Evolutionary conservation across 345 rosid genomes (phyloP).

Genomic region (Punica granatum): DNA sequence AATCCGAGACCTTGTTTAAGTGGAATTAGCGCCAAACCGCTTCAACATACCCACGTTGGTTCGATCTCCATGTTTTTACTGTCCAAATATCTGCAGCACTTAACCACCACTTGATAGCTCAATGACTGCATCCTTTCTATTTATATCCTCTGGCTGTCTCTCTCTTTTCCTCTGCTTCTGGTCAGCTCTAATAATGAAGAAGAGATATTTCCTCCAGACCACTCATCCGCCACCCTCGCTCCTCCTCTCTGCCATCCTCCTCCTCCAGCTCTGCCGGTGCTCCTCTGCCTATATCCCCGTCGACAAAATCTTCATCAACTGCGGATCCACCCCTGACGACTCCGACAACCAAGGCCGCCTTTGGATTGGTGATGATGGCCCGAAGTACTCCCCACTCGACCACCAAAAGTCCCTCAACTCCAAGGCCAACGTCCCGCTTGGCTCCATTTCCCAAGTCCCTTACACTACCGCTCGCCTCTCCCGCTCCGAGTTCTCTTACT

Average conservation of each 20-base stretch:
- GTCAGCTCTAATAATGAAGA: neutral
- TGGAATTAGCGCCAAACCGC: too few relatives aligned
- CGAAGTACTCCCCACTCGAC: constrained; percentile 9
- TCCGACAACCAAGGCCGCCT: neutral
- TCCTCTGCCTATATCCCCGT: too few relatives aligned
- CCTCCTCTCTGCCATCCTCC: neutral
- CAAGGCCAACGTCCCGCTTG: neutral
- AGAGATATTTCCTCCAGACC: neutral
- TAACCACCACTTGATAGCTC: too few relatives aligned
- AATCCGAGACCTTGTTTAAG: too few relatives aligned
- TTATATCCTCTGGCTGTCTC: too few relatives aligned
- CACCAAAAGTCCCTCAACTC: neutral
- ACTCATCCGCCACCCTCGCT: too few relatives aligned
- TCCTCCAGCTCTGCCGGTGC: constrained; percentile 7
- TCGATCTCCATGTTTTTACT: too few relatives aligned
- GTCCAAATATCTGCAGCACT: too few relatives aligned
- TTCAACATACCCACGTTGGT: too few relatives aligned
- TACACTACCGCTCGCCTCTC: constrained; percentile 21
- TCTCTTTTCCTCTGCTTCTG: too few relatives aligned
- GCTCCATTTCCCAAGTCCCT: neutral
- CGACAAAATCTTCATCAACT: constrained; percentile 8
- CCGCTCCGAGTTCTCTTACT: constrained; percentile 19
- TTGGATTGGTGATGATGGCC: constrained; percentile 23
- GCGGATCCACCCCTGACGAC: constrained; percentile 2
- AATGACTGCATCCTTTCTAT: too few relatives aligned